Conservation (phyloP, 2,329 filamentous ascomycete genomes). For the Fusarium albosuccineum region DNA sequence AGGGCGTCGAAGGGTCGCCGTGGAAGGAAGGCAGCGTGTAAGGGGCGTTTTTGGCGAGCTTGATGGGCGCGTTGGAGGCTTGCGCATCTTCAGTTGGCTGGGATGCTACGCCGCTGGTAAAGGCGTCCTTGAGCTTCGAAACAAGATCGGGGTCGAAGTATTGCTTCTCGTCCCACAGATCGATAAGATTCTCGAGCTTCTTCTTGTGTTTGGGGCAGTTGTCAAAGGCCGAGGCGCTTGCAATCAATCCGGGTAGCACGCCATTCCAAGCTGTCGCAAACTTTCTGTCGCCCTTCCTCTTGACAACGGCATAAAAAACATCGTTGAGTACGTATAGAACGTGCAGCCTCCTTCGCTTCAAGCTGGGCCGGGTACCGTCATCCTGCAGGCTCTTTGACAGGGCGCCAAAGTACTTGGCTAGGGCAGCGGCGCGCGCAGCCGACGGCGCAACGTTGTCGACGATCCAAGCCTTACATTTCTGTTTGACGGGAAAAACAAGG, state of each 20-base stretch:
- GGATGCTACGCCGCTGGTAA: slow-evolving; percentile 57
- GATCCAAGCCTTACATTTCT: slow-evolving; percentile 93
- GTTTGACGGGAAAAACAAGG: slow-evolving; percentile 51
- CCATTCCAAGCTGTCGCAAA: slow-evolving; percentile 70
- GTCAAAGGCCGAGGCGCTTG: slow-evolving; percentile 67
- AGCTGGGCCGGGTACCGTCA: slow-evolving; percentile 60
- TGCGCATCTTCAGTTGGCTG: slow-evolving; percentile 36
- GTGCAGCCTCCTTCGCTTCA: slow-evolving; percentile 78
- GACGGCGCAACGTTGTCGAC: slow-evolving; percentile 78
- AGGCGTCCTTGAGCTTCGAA: slow-evolving; percentile 69
- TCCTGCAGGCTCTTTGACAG: slow-evolving; percentile 65
- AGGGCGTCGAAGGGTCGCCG: slow-evolving; percentile 79
- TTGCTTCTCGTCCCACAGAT: slow-evolving; percentile 76
- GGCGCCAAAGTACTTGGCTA: slow-evolving; percentile 82
- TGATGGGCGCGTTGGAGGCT: slow-evolving; percentile 45
- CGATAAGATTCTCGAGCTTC: slow-evolving; percentile 74
- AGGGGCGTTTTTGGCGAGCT: slow-evolving; percentile 68
- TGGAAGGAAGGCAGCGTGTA: slow-evolving; percentile 82
- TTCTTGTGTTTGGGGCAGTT: slow-evolving; percentile 74
- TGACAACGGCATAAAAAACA: slow-evolving; percentile 76
- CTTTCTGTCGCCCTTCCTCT: slow-evolving; percentile 62
- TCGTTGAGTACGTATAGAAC: slow-evolving; percentile 85
- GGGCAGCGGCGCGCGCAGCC: slow-evolving; percentile 70
- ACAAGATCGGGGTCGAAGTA: slow-evolving; percentile 71
- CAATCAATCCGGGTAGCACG: slow-evolving; percentile 72